phyloP scores from a whole-genome alignment of 1,284 basidiomycete genomes.

The Vanrija sp. region DNA sequence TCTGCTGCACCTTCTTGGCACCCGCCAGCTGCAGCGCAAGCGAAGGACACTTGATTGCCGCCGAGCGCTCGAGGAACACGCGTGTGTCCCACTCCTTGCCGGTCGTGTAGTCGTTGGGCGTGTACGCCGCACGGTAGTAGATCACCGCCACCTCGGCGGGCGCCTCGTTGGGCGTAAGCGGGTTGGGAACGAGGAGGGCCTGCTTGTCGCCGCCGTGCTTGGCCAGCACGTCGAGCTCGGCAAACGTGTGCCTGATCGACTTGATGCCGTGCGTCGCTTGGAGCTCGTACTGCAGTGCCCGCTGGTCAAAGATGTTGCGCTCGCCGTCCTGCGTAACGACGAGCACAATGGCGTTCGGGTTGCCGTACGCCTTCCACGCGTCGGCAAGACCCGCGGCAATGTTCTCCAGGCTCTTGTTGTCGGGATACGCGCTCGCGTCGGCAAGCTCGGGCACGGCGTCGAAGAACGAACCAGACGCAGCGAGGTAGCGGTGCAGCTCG shows the following conservation, averaged over 20 bases:
- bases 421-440: constrained; percentile 60
- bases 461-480: constrained; percentile 62
- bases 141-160: constrained; percentile 70
- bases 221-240: constrained; percentile 59
- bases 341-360: constrained; percentile 54
- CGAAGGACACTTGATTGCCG: constrained; percentile 88
- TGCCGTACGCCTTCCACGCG: constrained; percentile 70
- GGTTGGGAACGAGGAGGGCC: constrained; percentile 52
- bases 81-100: constrained; percentile 65
- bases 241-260: constrained; percentile 69
- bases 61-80: constrained; percentile 68
- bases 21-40: constrained; percentile 90
- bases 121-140: constrained; percentile 86
- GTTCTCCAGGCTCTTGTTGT: constrained; percentile 67
- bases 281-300: constrained; percentile 78
- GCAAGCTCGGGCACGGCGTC: constrained; percentile 56
- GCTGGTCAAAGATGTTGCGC: constrained; percentile 95
- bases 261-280: constrained; percentile 64
- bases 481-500: constrained; percentile 72
- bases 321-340: constrained; percentile 88
- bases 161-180: constrained; percentile 31
- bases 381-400: constrained; percentile 71
- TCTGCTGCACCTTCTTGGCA: constrained; percentile 93
- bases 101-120: constrained; percentile 73
- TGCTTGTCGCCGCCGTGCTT: constrained; percentile 52